Evolutionary conservation across 2,329 filamentous ascomycete genomes (phyloP).

Genomic region (Nannizziopsis arthrosporioides): DNA sequence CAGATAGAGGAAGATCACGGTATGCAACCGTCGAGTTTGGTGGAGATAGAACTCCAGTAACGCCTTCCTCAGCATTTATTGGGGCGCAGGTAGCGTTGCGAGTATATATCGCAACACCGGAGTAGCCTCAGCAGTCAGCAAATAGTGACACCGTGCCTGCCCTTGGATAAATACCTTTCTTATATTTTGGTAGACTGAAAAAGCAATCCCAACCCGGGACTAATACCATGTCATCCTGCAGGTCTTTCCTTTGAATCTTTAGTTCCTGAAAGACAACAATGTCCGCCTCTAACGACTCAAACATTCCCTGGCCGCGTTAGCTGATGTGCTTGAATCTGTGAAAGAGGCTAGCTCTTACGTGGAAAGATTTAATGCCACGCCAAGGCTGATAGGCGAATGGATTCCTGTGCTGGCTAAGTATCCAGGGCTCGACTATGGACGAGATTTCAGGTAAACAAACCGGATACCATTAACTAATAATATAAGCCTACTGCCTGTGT

Average conservation of each 20-base stretch:
- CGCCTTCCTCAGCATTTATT: constrained; percentile 84
- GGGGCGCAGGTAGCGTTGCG: constrained; percentile 75
- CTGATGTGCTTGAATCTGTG: neutral
- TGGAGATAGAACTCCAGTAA: constrained; percentile 66
- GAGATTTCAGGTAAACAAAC: too few species aligned
- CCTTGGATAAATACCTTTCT: constrained; percentile 58
- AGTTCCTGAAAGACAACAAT: constrained; percentile 92
- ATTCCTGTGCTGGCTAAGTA: constrained; percentile 44
- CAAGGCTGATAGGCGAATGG: constrained; percentile 78
- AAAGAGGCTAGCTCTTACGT: constrained; percentile 44
- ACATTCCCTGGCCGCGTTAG: constrained; percentile 57
- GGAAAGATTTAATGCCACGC: constrained; percentile 58
- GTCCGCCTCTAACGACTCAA: constrained; percentile 81
- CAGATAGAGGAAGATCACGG: constrained; percentile 57
- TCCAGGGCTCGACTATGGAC: too few species aligned
- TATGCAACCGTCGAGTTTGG: constrained; percentile 61
- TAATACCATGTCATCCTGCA: constrained; percentile 90
- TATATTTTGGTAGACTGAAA: constrained; percentile 84
- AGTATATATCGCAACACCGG: constrained; percentile 90
- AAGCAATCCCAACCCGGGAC: constrained; percentile 92
- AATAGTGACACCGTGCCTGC: neutral
- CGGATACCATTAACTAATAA: constrained; percentile 64
- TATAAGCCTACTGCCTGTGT: constrained; percentile 18
- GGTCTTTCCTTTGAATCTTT: constrained; percentile 88
- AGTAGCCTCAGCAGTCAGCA: constrained; percentile 58